phyloP scores from a whole-genome alignment of 148 eudicot genomes.

The Talinum fruticosum region DNA sequence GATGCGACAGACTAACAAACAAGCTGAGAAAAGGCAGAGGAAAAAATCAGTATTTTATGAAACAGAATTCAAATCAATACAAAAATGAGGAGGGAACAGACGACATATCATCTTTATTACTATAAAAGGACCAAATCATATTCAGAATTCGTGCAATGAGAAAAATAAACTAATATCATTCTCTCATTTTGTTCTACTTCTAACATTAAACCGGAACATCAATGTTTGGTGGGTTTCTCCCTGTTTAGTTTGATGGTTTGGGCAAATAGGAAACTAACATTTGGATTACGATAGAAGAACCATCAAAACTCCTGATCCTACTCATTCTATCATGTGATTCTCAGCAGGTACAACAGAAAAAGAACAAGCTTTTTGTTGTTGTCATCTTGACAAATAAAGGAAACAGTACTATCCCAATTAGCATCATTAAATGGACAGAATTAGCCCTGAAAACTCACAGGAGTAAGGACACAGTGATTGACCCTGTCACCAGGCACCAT shows the following conservation, averaged over 20 bases:
- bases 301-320: background rate
- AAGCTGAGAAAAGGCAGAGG: background rate
- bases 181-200: background rate
- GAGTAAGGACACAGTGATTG: background rate
- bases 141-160: background rate
- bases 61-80: background rate
- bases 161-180: background rate
- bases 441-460: background rate
- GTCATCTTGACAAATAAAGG: background rate
- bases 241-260: background rate
- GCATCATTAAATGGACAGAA: background rate
- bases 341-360: background rate
- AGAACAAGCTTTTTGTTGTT: too few relatives aligned
- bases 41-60: background rate
- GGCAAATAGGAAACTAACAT: background rate
- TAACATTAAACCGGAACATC: background rate
- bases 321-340: background rate
- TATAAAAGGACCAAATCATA: background rate
- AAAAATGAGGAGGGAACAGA: constrained; percentile 2
- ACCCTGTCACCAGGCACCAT: background rate
- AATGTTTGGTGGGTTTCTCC: background rate
- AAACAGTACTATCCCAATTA: background rate
- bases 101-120: background rate
- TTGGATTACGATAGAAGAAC: background rate
- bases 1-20: background rate